A percentile compares a stretch with the other conserved stretches of the same genome.
These are phyloP conservation scores for Leishmania turanica DNA, from an alignment of 208 protist genomes.

Conservation along the genomic window DNA sequence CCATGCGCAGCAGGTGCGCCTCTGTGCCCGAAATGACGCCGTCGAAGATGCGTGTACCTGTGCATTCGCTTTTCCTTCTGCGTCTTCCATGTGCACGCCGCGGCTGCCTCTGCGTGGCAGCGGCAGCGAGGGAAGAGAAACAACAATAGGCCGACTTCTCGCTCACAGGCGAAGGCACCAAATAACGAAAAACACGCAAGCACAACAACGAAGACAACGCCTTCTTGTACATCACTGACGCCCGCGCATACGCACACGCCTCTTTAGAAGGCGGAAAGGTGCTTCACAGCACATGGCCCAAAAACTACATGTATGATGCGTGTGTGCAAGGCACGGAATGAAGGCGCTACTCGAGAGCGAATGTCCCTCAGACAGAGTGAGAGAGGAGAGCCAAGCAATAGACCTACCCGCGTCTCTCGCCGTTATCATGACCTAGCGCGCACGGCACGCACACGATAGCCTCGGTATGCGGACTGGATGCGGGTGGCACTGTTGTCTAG, in stretches of 20 bases:
- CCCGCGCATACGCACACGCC: background rate
- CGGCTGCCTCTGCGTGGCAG: background rate
- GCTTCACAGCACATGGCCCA: background rate
- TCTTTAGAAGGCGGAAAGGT: background rate
- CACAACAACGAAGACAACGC: background rate
- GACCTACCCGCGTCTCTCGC: background rate
- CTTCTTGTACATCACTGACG: background rate
- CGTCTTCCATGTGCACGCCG: background rate
- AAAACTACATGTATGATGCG: background rate
- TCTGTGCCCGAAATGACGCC: background rate
- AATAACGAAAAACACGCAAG: background rate
- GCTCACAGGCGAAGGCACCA: background rate
- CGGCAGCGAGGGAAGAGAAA: background rate
- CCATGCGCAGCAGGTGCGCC: background rate
- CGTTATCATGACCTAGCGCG: background rate
- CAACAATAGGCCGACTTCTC: background rate
- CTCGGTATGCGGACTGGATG: conserved; percentile 54
- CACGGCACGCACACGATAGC: conserved; percentile 17
- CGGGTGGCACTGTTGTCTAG: conserved; percentile 34
- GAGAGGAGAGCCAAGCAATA: background rate
- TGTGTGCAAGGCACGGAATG: background rate
- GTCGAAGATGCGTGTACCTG: background rate
- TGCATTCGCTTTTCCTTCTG: background rate
- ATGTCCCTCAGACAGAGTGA: background rate
- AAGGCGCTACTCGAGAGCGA: background rate